These are phyloP conservation scores for Edaphochlamys debaryana DNA, from an alignment of 139 green algal genomes.

Conservation along the genomic window DNA sequence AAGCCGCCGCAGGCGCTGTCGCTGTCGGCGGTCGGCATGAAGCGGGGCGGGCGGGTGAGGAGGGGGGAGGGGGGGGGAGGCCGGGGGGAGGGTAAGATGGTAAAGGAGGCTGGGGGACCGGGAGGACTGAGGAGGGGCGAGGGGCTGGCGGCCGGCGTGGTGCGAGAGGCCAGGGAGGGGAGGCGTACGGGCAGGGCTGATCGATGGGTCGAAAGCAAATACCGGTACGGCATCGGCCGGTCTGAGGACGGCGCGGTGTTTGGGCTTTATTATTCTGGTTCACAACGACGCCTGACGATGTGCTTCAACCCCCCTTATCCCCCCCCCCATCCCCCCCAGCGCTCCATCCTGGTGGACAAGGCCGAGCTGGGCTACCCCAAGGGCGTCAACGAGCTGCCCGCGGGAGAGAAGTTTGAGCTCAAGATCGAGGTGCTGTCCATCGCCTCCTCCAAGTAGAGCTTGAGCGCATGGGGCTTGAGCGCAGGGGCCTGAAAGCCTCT, in stretches of 20 bases:
- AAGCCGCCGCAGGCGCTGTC: constrained; percentile 88
- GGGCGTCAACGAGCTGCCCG: constrained; percentile 77
- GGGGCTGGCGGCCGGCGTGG: not conserved
- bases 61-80: too few species aligned
- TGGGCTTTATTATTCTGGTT: too few species aligned
- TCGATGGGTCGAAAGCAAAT: too few species aligned
- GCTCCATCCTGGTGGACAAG: constrained; percentile 66
- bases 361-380: constrained; percentile 76
- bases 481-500: too few species aligned
- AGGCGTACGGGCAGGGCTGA: not conserved
- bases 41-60: constrained; percentile 83
- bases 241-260: too few species aligned
- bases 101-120: not conserved
- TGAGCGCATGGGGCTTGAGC: too few species aligned
- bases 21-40: constrained; percentile 87
- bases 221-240: too few species aligned
- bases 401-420: constrained; percentile 65
- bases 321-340: constrained; percentile 63
- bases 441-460: too few species aligned
- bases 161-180: not conserved
- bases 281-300: too few species aligned
- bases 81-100: constrained; percentile 44
- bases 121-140: not conserved
- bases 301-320: too few species aligned
- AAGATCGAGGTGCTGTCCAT: not conserved